A percentile compares a stretch with the other conserved stretches of the same genome.
Evolutionary conservation across 257 asterid species (phyloP).

Genomic region (Cinchona pubescens): DNA sequence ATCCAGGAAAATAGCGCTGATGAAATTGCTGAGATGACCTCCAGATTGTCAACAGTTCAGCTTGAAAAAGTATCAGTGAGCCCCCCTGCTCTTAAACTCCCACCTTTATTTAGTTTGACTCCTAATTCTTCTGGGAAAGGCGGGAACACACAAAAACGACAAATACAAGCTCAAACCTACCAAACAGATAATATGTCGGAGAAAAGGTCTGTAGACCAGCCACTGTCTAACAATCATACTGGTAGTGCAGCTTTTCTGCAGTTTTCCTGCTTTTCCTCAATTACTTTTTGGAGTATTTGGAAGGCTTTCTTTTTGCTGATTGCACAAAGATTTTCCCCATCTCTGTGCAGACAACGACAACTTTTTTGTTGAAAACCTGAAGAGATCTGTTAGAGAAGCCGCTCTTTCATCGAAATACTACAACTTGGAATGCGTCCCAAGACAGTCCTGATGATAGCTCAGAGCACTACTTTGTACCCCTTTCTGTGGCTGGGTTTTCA

Average conservation of each 20-base stretch:
- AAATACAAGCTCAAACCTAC: slow-evolving; percentile 46
- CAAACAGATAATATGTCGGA: slow-evolving; percentile 51
- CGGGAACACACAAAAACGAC: slow-evolving; percentile 70
- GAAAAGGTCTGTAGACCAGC: slow-evolving; percentile 49
- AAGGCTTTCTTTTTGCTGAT: slow-evolving; percentile 4
- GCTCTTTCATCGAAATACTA: slow-evolving; percentile 62
- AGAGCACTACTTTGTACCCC: slow-evolving; percentile 86
- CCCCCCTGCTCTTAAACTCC: slow-evolving; percentile 84
- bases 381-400: slow-evolving; percentile 95
- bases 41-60: slow-evolving; percentile 75
- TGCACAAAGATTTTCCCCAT: slow-evolving; percentile 7
- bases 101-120: slow-evolving; percentile 85
- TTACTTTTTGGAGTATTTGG: background rate
- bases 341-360: slow-evolving; percentile 62
- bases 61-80: slow-evolving; percentile 74
- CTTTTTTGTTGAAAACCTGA: slow-evolving; percentile 71
- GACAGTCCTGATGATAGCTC: slow-evolving; percentile 88
- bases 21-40: slow-evolving; percentile 67
- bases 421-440: slow-evolving; percentile 64
- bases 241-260: slow-evolving; percentile 55
- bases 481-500: slow-evolving; percentile 67
- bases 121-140: slow-evolving; percentile 87
- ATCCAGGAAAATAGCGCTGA: slow-evolving; percentile 62
- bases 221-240: slow-evolving; percentile 34
- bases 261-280: slow-evolving; percentile 11